A percentile compares a stretch with the other conserved stretches of the same genome.
Evolutionary conservation across 805 yeast genomes (phyloP).

Genomic region (Pichia manshurica): DNA sequence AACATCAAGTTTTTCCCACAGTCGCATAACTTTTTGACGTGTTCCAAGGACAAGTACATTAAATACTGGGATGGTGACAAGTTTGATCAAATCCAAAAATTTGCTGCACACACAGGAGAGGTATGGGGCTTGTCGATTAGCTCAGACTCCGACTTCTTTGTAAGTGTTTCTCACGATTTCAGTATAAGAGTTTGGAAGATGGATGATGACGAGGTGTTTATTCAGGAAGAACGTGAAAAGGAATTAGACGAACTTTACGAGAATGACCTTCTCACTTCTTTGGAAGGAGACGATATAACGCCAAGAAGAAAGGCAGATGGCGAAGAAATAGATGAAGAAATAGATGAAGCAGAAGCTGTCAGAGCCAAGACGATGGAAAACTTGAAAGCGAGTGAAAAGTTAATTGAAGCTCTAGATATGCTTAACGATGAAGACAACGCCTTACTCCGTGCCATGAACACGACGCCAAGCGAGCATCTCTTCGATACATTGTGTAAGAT

Average conservation of each 20-base stretch:
- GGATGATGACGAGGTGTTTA: slow-evolving; percentile 90
- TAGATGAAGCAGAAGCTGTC: slow-evolving; percentile 58
- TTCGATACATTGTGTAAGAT: slow-evolving; percentile 65
- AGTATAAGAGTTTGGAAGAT: slow-evolving; percentile 90
- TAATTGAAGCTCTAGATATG: slow-evolving; percentile 87
- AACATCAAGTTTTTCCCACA: slow-evolving; percentile 75
- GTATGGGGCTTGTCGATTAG: slow-evolving; percentile 91
- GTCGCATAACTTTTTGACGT: slow-evolving; percentile 84
- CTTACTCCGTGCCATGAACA: slow-evolving; percentile 64
- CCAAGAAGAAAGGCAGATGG: slow-evolving; percentile 32
- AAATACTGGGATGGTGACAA: slow-evolving; percentile 99
- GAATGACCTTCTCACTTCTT: slow-evolving; percentile 62
- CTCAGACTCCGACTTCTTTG: slow-evolving; percentile 60
- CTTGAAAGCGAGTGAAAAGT: slow-evolving; percentile 86
- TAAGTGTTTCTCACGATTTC: slow-evolving; percentile 88
- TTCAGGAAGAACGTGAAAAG: slow-evolving; percentile 94
- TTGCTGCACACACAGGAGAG: slow-evolving; percentile 83
- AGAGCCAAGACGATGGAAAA: slow-evolving; percentile 84
- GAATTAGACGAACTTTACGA: slow-evolving; percentile 93
- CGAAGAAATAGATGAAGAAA: slow-evolving; percentile 36
- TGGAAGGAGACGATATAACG: slow-evolving; percentile 49
- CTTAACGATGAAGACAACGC: slow-evolving; percentile 71
- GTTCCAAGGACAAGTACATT: slow-evolving; percentile 81
- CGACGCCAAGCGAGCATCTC: slow-evolving; percentile 73
- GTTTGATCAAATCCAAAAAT: slow-evolving; percentile 86